Base-by-base conservation (phyloP, 371 early-diverging fungal species). In the Mucor saturninus region DNA sequence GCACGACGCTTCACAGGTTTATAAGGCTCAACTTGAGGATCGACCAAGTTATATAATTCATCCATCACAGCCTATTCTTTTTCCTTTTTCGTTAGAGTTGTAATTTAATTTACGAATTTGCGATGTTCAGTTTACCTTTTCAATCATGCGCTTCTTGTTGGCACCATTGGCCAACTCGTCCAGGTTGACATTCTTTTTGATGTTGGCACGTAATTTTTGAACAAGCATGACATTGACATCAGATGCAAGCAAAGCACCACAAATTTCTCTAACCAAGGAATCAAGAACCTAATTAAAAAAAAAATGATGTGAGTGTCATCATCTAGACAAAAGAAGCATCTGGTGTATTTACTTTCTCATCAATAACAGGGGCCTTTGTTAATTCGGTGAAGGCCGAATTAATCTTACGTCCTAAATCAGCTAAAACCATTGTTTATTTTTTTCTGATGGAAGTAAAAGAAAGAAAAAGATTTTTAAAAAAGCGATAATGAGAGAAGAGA, bases 171-270 rank as follows among this genome's bases (percentile, higher is more conserved):
- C 91, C 30, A 95, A 77, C 56, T 93, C 92, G 8, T 95, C 91
- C 43, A 96, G 71, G 72, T 92, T 90, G 38, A 97, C 91, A 37
- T 80, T 84, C 43, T 83, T 81, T 66, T 94, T 95, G 48, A 99
- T 90, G 67, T 98, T 95, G 42, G 83, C 85, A 59, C 97, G 89
- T 45, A 99, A 83, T 54, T 86, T 73, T 58, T 88, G 85, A 14
- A 99, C 99, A 43, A 96, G 88, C 58, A 79, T 81, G 31, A 97
- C 95, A 77, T 96, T 98, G 63, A 99, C 98, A 80, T 99, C 99
- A 35, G 98, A 85, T 61, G 92, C 90, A 48, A 98, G 83, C 48
- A 98, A 86, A 4, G 98, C 98, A 14, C 85, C 80, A 82, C 93
- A 93, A 39, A 98, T 89, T 56, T 96, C 97, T 67, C 90, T 91